A percentile compares a stretch with the other conserved stretches of the same genome.
Conservation (phyloP, 176 grass and related monocot species). For the Otatea glauca region DNA sequence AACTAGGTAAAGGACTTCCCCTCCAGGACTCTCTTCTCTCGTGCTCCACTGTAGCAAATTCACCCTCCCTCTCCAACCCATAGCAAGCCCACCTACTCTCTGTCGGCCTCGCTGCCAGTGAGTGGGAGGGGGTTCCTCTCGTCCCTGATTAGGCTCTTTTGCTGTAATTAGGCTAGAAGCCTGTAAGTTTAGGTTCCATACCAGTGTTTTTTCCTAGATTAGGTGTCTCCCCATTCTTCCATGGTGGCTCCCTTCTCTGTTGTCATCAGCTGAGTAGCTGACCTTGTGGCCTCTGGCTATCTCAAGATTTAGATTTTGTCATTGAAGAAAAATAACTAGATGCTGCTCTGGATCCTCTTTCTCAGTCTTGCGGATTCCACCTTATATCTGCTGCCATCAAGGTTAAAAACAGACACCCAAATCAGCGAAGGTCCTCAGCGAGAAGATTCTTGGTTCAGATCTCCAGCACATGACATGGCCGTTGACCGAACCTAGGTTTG, state of each 20-base stretch:
- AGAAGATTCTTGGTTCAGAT: neutral
- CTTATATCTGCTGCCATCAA: neutral
- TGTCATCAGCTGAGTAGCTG: neutral
- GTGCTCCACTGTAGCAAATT: neutral
- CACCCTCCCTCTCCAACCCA: neutral
- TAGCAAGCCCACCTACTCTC: neutral
- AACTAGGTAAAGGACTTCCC: slow-evolving; percentile 11
- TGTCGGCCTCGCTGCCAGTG: neutral
- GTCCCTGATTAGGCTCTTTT: neutral
- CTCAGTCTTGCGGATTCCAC: neutral
- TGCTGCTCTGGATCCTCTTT: neutral
- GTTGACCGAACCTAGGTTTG: neutral
- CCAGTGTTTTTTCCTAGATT: neutral
- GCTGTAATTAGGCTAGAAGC: neutral
- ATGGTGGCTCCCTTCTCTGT: neutral
- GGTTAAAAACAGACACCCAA: neutral
- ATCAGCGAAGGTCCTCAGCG: neutral
- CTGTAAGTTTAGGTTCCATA: neutral
- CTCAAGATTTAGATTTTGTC: neutral
- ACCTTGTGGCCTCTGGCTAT: neutral
- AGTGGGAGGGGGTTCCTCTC: neutral
- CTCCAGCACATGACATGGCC: neutral
- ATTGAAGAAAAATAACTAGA: neutral
- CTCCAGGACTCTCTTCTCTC: neutral
- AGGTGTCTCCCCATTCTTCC: neutral